Conservation (phyloP, 768 basidiomycete genomes). For the Hericium rajendrae region DNA sequence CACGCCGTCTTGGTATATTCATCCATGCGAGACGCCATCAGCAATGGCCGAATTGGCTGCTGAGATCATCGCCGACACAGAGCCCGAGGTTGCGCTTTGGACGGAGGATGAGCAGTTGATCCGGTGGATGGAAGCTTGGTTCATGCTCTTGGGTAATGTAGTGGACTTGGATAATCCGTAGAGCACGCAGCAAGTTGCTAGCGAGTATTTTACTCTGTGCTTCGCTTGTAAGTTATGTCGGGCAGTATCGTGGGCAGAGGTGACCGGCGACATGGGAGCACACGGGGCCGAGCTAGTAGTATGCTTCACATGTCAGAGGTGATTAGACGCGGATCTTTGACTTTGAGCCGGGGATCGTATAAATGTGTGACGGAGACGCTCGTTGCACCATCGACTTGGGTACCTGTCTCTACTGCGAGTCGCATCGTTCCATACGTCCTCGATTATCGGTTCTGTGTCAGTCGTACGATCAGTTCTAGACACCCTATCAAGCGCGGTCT, state of each 20-base stretch:
- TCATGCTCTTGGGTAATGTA: constrained; percentile 60
- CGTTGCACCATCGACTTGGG: background rate
- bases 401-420: background rate
- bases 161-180: constrained; percentile 37
- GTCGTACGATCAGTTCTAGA: constrained; percentile 10
- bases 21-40: constrained; percentile 70
- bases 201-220: background rate
- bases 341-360: background rate
- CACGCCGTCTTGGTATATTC: constrained; percentile 74
- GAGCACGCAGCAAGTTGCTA: background rate
- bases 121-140: constrained; percentile 69
- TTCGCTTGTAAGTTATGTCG: background rate
- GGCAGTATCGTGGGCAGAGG: background rate
- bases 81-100: constrained; percentile 7
- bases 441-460: constrained; percentile 2
- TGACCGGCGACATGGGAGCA: background rate
- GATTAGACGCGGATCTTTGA: background rate
- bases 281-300: background rate
- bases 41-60: constrained; percentile 61
- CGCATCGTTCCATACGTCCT: constrained; percentile 7
- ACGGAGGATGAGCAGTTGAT: constrained; percentile 23
- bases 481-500: background rate
- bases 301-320: background rate
- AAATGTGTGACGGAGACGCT: background rate
- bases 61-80: constrained; percentile 29